These are phyloP conservation scores for Trichosporon sp. DNA, from an alignment of 1,284 basidiomycete species.

Conservation along the genomic window DNA sequence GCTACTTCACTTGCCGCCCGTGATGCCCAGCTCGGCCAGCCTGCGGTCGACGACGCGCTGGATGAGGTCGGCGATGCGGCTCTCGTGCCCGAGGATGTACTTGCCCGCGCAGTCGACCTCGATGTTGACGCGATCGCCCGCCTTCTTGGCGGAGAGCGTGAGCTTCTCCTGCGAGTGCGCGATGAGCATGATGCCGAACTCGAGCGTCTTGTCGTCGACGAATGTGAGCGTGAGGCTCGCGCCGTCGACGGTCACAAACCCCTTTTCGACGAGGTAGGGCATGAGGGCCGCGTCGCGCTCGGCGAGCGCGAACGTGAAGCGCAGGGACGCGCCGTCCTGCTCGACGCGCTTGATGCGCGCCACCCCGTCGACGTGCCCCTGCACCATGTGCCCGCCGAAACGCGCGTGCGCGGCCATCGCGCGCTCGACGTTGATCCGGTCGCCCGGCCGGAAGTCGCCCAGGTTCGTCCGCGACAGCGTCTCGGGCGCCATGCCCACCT, in stretches of 20 bases:
- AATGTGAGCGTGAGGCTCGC: conserved; percentile 86
- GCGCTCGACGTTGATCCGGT: conserved; percentile 86
- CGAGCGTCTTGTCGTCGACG: conserved; percentile 63
- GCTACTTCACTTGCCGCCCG: conserved; percentile 8
- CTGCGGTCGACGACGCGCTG: conserved; percentile 63
- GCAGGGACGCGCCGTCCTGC: conserved; percentile 81
- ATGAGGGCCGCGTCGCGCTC: conserved; percentile 62
- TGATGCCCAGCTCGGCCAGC: conserved; percentile 15
- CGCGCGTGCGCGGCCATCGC: conserved; percentile 88
- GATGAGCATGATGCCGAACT: conserved; percentile 93
- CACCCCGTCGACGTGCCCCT: conserved; percentile 93
- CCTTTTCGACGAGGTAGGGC: conserved; percentile 89
- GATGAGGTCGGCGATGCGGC: conserved; percentile 59
- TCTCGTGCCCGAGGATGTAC: conserved; percentile 64
- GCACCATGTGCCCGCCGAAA: conserved; percentile 97
- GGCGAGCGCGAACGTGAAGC: conserved; percentile 71
- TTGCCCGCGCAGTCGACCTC: conserved; percentile 59
- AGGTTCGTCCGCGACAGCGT: conserved; percentile 87
- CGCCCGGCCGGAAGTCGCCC: conserved; percentile 72
- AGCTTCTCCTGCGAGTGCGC: conserved; percentile 88
- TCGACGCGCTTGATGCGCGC: conserved; percentile 65
- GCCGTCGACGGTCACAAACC: conserved; percentile 92
- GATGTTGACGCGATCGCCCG: conserved; percentile 83
- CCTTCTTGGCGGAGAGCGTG: conserved; percentile 67
- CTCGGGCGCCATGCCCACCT: conserved; percentile 92